Evolutionary conservation across 1,139 yeast genomes (phyloP).

Genomic region (Yamadazyma conglobata): DNA sequence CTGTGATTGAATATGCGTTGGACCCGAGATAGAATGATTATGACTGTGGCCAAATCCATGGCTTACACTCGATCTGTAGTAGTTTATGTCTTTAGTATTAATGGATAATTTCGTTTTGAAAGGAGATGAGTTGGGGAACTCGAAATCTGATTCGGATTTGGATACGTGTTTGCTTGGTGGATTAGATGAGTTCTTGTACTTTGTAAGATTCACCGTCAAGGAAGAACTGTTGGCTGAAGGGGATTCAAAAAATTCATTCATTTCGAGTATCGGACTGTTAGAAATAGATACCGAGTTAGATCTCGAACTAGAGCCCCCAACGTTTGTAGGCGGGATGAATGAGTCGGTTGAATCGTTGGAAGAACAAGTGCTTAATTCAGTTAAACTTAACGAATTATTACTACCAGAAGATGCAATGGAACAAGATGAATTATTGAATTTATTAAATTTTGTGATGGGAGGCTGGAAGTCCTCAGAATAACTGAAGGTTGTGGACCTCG

Average conservation of each 20-base stretch:
- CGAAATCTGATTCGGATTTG: too few relatives aligned
- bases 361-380: conserved; percentile 17
- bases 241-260: conserved; percentile 13
- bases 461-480: conserved; percentile 26
- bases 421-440: conserved; percentile 19
- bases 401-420: conserved; percentile 20
- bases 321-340: neutral
- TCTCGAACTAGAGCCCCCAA: neutral
- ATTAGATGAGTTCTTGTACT: conserved; percentile 3
- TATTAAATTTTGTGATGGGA: conserved; percentile 28
- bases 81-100: too few relatives aligned
- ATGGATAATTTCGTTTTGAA: conserved; percentile 6
- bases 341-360: conserved; percentile 17
- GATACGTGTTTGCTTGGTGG: too few relatives aligned
- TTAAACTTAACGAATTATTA: conserved; percentile 9
- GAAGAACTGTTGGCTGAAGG: conserved; percentile 5
- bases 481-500: conserved; percentile 22
- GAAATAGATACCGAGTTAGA: conserved; percentile 12
- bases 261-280: conserved; percentile 17
- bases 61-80: too few relatives aligned
- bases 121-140: conserved; percentile 10
- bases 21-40: conserved; percentile 5
- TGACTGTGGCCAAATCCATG: too few relatives aligned
- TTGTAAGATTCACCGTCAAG: conserved; percentile 9
- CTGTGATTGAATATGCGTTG: conserved; percentile 3